Evolutionary conservation across 75 land plant genomes (phyloP).

Genomic region (Sequoia sempervirens): DNA sequence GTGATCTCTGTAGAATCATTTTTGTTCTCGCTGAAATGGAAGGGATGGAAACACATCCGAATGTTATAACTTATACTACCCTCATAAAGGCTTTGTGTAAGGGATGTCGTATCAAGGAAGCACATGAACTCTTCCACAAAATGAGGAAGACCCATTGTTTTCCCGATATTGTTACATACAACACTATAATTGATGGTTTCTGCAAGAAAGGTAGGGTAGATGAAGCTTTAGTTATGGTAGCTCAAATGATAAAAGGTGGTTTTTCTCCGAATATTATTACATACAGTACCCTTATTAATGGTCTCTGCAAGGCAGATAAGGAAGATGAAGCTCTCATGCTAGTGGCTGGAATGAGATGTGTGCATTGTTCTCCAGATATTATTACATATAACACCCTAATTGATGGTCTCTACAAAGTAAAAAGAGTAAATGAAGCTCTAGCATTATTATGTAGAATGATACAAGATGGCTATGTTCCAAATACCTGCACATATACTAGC

Average conservation of each 20-base stretch:
- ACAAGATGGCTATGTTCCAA: background rate
- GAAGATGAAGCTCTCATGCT: conserved; percentile 19
- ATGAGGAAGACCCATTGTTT: background rate
- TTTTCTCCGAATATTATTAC: conserved; percentile 45
- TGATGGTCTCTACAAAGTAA: conserved; percentile 1
- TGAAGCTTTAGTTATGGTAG: conserved; percentile 30
- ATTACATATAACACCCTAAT: conserved; percentile 6
- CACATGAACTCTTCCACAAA: conserved; percentile 4
- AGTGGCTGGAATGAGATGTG: background rate
- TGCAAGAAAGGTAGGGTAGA: conserved; percentile 13
- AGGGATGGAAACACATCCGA: conserved; percentile 1
- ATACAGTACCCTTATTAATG: conserved; percentile 49
- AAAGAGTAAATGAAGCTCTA: background rate
- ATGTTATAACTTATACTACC: conserved; percentile 17
- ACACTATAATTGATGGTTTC: conserved; percentile 16
- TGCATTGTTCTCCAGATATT: background rate
- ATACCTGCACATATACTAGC: conserved; percentile 7
- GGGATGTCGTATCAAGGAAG: conserved; percentile 4
- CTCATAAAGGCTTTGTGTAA: conserved; percentile 16
- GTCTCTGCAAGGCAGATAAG: conserved; percentile 25
- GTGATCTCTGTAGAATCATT: background rate
- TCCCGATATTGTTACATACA: conserved; percentile 16
- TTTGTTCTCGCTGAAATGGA: background rate
- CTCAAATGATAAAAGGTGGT: conserved; percentile 36
- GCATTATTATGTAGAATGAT: background rate